Base-by-base conservation (phyloP, 106 monocot genomes). In the Alisma plantagoaquatica region DNA sequence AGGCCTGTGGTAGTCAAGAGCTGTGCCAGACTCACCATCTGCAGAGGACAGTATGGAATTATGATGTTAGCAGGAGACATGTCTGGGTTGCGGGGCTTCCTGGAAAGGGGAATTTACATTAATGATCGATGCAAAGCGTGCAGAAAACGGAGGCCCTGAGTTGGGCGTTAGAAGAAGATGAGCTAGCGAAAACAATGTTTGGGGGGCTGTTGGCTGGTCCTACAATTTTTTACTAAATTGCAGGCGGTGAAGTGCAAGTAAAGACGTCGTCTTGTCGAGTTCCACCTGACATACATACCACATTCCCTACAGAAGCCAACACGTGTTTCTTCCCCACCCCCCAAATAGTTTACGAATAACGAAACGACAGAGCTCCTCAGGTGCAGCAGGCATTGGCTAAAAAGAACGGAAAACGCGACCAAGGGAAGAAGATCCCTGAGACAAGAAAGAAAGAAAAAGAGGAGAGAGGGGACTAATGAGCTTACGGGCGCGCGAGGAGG, bases 351-450 rank as follows among this genome's bases (percentile, higher is more conserved):
- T n/a, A n/a, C n/a, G n/a, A n/a, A n/a, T n/a, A n/a, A n/a, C n/a
- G n/a, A n/a, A n/a, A n/a, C n/a, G n/a, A n/a, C n/a, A n/a, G n/a
- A n/a, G n/a, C n/a, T n/a, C n/a, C n/a, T n/a, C n/a, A n/a, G n/a
- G n/a, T n/a, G n/a, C n/a, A n/a, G n/a, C n/a, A n/a, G n/a, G n/a
- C n/a, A n/a, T n/a, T n/a, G n/a, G n/a, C n/a, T n/a, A 19, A 15
- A 3, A 12, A 52, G 21, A 16, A 20, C 12, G 11, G 62, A 31
- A 10, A 57, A 60, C 0, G 83, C 60, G 10, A 58, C 55, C 31
- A 57, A 69, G 33, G 29, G 11, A 35, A 45, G 27, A 21, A 2
- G 38, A 23, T 23, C 31, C 12, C 20, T 3, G 31, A 5, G 15
- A n/a, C 0, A 16, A 17, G 53, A 10, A 11, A 16, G 11, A 29